These are phyloP conservation scores for Miscanthus lutarioriparius DNA, from an alignment of 176 grass and related monocot genomes.

Conservation along the genomic window DNA sequence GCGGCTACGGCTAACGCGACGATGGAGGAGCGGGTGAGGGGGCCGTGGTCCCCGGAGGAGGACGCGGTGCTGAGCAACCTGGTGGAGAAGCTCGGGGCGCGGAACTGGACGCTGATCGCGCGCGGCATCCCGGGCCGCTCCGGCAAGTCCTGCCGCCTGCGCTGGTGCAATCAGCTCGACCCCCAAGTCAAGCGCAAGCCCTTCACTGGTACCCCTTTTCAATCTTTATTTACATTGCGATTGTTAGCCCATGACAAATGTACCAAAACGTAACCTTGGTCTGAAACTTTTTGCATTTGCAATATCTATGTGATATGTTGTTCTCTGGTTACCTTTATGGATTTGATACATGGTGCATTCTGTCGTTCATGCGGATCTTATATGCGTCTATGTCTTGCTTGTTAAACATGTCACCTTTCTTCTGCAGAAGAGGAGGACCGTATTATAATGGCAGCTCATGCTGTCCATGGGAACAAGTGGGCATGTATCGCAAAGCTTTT, in stretches of 20 bases:
- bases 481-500: conserved; percentile 88
- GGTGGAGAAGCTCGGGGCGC: conserved; percentile 70
- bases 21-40: conserved; percentile 73
- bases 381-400: not conserved
- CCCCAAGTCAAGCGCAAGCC: conserved; percentile 97
- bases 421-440: conserved; percentile 88
- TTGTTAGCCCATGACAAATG: conserved; percentile 22
- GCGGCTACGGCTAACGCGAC: not conserved
- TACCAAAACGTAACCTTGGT: not conserved
- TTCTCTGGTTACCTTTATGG: not conserved
- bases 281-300: not conserved
- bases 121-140: conserved; percentile 79
- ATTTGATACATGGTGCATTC: conserved; percentile 17
- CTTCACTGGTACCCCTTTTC: conserved; percentile 73
- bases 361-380: not conserved
- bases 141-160: conserved; percentile 93
- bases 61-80: conserved; percentile 63
- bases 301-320: not conserved
- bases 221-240: not conserved
- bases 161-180: conserved; percentile 98
- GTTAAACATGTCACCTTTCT: conserved; percentile 36
- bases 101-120: conserved; percentile 90
- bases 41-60: conserved; percentile 87
- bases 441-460: conserved; percentile 82
- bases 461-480: conserved; percentile 94